These are phyloP conservation scores for Cordyceps fumosorosea DNA, from an alignment of 2,329 filamentous ascomycete species.

Conservation along the genomic window DNA sequence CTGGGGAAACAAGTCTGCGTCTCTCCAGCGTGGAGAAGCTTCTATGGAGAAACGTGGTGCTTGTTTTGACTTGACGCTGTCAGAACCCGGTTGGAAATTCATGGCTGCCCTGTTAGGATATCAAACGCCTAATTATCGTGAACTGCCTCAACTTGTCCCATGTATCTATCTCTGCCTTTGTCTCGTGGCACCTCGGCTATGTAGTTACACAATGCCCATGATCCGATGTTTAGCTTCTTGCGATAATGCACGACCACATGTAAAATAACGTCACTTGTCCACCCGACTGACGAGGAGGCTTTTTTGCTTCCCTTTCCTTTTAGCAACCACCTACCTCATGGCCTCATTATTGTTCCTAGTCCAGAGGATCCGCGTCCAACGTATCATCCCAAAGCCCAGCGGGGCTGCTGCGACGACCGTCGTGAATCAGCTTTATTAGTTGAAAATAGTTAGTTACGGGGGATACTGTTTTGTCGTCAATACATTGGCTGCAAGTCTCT, in stretches of 20 bases:
- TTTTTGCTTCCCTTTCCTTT: not conserved
- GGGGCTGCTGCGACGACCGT: not conserved
- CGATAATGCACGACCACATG: not conserved
- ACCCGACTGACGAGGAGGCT: slow-evolving; percentile 1
- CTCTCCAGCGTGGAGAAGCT: not conserved
- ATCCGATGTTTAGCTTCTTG: not conserved
- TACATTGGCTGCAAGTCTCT: not conserved
- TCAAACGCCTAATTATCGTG: not conserved
- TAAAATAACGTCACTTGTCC: not conserved
- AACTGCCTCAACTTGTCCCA: not conserved
- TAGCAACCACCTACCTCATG: not conserved
- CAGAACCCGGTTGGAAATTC: not conserved
- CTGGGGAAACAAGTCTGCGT: too few species aligned
- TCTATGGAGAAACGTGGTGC: slow-evolving; percentile 1
- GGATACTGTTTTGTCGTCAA: not conserved
- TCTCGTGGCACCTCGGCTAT: not conserved
- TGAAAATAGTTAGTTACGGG: not conserved
- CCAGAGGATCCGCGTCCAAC: not conserved
- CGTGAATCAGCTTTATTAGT: not conserved
- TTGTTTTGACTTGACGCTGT: slow-evolving; percentile 1
- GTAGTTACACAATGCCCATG: not conserved
- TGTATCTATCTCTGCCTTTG: not conserved
- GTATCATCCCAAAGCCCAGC: not conserved
- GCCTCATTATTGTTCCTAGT: not conserved
- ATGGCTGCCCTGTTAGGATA: not conserved